Evolutionary conservation across 2,329 filamentous ascomycete genomes (phyloP).

Genomic region (Dendryphion nanum): DNA sequence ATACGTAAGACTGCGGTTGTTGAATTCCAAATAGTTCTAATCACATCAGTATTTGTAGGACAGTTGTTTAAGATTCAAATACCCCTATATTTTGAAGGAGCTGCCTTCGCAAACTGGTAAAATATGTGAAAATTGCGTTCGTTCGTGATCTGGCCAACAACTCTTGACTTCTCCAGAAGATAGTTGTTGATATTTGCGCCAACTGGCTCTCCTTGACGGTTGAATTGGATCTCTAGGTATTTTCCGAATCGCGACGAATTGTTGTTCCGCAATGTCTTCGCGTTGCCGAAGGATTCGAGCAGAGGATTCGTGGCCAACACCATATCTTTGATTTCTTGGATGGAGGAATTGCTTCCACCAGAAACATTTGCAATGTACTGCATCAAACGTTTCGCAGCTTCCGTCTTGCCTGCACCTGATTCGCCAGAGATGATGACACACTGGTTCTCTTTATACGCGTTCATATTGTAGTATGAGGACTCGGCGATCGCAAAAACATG

Average conservation of each 20-base stretch:
- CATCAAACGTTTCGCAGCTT: conserved; percentile 98
- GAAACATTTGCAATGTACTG: conserved; percentile 99
- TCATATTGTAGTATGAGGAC: conserved; percentile 98
- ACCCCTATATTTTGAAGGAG: conserved; percentile 77
- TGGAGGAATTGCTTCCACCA: conserved; percentile 77
- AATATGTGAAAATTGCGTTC: conserved; percentile 99
- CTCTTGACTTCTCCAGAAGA: conserved; percentile 89
- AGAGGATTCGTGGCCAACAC: conserved; percentile 96
- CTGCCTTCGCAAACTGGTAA: conserved; percentile 97
- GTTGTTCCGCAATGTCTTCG: conserved; percentile 96
- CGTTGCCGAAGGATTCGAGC: conserved; percentile 96
- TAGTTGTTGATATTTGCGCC: conserved; percentile 99
- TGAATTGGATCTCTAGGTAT: conserved; percentile 97
- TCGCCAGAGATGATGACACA: conserved; percentile 99
- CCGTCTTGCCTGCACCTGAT: conserved; percentile 96
- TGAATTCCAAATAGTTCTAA: conserved; percentile 82
- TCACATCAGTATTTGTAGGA: conserved; percentile 11
- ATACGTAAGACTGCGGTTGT: conserved; percentile 86
- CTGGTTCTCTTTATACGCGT: conserved; percentile 97
- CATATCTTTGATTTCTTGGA: conserved; percentile 98
- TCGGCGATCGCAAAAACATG: conserved; percentile 98
- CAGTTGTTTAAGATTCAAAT: conserved; percentile 11
- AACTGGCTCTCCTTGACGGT: conserved; percentile 82
- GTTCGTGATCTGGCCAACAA: conserved; percentile 90
- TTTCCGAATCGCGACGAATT: conserved; percentile 99